Evolutionary conservation across 2,329 filamentous ascomycete genomes (phyloP), one percentile per base, ranked within the genome.

Genomic region (Pseudopyricularia javanii): DNA sequence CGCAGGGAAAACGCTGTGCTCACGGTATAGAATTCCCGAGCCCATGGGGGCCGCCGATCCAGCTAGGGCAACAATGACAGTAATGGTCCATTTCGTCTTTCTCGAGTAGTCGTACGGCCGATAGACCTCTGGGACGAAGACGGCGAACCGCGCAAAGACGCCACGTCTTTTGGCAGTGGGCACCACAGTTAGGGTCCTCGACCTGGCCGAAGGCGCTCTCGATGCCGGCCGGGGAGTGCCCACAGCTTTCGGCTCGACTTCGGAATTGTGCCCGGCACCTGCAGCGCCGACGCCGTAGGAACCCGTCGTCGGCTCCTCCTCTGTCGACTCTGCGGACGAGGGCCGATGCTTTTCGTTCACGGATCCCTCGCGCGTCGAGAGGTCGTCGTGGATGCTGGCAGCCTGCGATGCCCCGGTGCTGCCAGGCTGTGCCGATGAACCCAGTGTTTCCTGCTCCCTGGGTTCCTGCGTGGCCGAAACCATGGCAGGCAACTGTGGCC

Each of bases 31-130:
- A 53, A 95, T 90, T 2, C 85, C 80, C 28, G 86, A 91, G 1
- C 91, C 91, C 70, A 95, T 81, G 0, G 91, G 91, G 1, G 86
- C 88, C 0, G 81, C 86, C 14, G 84, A 82, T 2, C 81, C 89
- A 3, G 88, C 88, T 15, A 91, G 63, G 2, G 89, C 85, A 47
- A 95, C 79, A 49, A 91, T 78, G 34, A 81, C 73, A 0, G 90
- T 95, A 58, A 96, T 82, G 55, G 80, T 76, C 90, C 90, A 95
- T 79, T 95, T 95, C 14, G 80, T 88, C 50, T 70, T 76, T 33
- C 79, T 78, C 11, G 76, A 70, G 63, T 95, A 95, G 50, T 88
- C 78, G 55, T 83, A 82, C 0, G 90, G 86, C 32, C 83, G 74
- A 47, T 87, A 81, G 14, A 95, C 81, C 68, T 96, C 91, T 2